Evolutionary conservation across 2,329 filamentous ascomycete species (phyloP), one percentile per base, ranked within the genome.

Genomic region (Canariomyces notabilis): DNA sequence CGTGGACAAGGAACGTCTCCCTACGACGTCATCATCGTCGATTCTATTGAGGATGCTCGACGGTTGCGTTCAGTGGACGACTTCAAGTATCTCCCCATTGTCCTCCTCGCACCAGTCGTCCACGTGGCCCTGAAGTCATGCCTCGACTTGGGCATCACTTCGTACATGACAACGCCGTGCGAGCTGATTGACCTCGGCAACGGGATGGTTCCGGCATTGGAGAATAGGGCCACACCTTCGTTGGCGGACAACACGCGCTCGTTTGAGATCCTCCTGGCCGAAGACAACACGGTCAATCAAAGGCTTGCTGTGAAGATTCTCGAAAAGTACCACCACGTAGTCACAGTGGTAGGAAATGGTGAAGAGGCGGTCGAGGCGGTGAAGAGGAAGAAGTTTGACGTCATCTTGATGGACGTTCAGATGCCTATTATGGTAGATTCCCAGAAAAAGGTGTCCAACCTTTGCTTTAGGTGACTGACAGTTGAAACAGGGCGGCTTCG

Each of bases 351-450:
- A 35, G 89, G 90, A 59, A 98, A 98, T 63, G 93, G 93, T 51
- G 78, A 90, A 54, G 91, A 97, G 62, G 93, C 93, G 1, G 82
- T 97, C 12, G 87, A 96, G 62, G 83, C 87, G n/a, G 83, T 96
- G 58, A 90, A 94, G 74, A 81, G 84, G 64, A 91, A 86, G 70
- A 85, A 88, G 63, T 98, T 94, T 64, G 93, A 98, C 65, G 88
- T 95, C 51, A 93, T 98, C 54, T 77, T 98, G 39, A 98, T 98
- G 93, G 93, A 98, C 63, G 93, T 98, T 15, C 93, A 97, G 65
- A 98, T 98, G 93, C 93, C 93, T n/a, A 87, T 97, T 60, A 97
- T 97, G 90, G 83, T 87, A 70, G 72, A 80, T 42, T 40, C 54
- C 29, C 35, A 21, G 29, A n/a, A 20, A 19, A 14, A 15, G 26